Percentiles rank a stretch among this genome's conserved stretches.
Evolutionary conservation across 768 basidiomycete genomes (phyloP).

Genomic region (Trametes elegans): DNA sequence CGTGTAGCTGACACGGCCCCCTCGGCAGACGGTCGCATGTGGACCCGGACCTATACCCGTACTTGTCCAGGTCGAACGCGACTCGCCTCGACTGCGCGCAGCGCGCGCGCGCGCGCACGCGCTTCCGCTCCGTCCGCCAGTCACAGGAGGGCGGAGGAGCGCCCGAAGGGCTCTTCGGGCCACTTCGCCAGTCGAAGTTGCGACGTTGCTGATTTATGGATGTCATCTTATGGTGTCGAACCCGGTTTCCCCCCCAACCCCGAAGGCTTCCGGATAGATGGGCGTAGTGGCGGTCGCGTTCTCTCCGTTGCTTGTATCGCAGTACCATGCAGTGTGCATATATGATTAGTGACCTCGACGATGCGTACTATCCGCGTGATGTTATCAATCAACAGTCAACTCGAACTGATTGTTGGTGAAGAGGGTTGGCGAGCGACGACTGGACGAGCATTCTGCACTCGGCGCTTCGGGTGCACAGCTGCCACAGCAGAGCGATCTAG

Average conservation of each 20-base stretch:
- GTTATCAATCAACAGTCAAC: not conserved
- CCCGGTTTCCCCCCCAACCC: not conserved
- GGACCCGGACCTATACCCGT: conserved; percentile 10
- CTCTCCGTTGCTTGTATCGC: conserved; percentile 18
- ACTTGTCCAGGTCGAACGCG: conserved; percentile 10
- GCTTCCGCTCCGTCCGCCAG: conserved; percentile 12
- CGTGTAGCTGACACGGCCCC: conserved; percentile 7
- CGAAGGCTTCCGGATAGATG: conserved; percentile 3
- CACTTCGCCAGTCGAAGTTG: conserved; percentile 11
- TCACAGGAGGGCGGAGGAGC: not conserved
- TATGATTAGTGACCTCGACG: conserved; percentile 11
- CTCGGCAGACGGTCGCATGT: conserved; percentile 10
- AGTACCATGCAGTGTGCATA: conserved; percentile 14
- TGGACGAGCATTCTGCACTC: too few relatives aligned
- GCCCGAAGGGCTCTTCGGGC: conserved; percentile 13
- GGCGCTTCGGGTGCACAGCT: too few relatives aligned
- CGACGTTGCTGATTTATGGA: conserved; percentile 18
- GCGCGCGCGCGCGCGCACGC: conserved; percentile 10
- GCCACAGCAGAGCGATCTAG: too few relatives aligned
- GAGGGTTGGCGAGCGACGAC: not conserved
- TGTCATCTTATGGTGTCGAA: conserved; percentile 15
- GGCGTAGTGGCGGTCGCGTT: conserved; percentile 12
- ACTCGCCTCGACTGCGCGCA: conserved; percentile 10
- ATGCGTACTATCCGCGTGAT: not conserved
- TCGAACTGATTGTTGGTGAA: not conserved